Evolutionary conservation across 2,329 filamentous ascomycete species (phyloP).

Genomic region (Capronia coronata): DNA sequence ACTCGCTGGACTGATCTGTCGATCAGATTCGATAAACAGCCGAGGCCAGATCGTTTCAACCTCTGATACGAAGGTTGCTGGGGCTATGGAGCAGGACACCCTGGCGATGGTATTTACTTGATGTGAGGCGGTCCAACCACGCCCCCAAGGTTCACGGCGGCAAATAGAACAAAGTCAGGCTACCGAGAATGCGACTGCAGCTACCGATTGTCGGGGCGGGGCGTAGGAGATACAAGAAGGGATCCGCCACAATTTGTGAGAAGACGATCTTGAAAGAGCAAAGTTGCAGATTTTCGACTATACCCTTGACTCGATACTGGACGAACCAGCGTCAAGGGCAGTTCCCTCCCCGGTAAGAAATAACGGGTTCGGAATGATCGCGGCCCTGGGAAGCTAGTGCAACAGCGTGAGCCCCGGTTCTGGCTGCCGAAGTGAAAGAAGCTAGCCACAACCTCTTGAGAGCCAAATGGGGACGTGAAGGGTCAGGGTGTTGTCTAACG

Average conservation of each 20-base stretch:
- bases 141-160: too few species aligned
- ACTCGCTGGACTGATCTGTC: conserved; percentile 17
- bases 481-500: not conserved
- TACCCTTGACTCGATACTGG: conserved; percentile 9
- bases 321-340: conserved; percentile 13
- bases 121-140: not conserved
- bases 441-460: conserved; percentile 23
- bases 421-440: conserved; percentile 24
- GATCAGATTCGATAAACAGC: conserved; percentile 16
- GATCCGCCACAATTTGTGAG: conserved; percentile 13
- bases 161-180: too few species aligned
- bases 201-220: conserved; percentile 20
- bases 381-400: conserved; percentile 13
- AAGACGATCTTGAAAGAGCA: not conserved
- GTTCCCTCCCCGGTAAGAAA: conserved; percentile 6
- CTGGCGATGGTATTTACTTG: not conserved
- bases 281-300: conserved; percentile 15
- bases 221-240: conserved; percentile 11
- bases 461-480: conserved; percentile 21
- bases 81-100: not conserved
- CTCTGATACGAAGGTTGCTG: conserved; percentile 1
- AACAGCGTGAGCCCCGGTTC: conserved; percentile 19
- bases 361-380: conserved; percentile 19
- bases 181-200: too few species aligned
- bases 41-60: conserved; percentile 20